Base-by-base conservation (phyloP, 345 rosid genomes). In the Bruguiera parviflora region DNA sequence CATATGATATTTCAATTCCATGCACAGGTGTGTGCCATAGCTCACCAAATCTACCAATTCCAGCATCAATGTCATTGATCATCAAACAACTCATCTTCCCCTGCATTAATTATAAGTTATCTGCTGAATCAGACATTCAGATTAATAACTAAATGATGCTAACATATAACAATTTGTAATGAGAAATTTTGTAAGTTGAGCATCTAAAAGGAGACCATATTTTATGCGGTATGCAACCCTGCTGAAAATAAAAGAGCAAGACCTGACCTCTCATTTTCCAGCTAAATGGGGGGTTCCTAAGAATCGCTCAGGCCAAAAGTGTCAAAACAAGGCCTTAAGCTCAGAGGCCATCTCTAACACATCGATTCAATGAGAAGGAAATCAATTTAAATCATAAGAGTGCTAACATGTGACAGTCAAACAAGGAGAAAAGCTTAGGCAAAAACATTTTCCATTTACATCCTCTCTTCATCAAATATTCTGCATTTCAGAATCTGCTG, bases 21-120 rank as follows among this genome's bases (percentile, higher is more conserved):
- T 63, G 20, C 20, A 61, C 25, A 71, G 49, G 18, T 43, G 53
- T 29, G 20, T 11, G 32, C n/a, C 35, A 28, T 47, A 67, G 68
- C 86, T 84, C 77, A 94, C 98, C 97, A 76, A 94, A 94, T 89
- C 97, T 86, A 67, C 98, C 97, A 73, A 89, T 89, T 68, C 98
- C 98, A 74, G 95, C 98, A 84, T 94, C 98, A 70, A 91, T 84
- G 70, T 94, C 97, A 83, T 91, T 89, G 82, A 94, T 84, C 95
- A 94, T 89, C 78, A 91, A 84, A 84, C 96, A 92, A 74, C 91
- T 91, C 95, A 94, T 87, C 79, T 89, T 94, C n/a, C 98, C 98
- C 97, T 91, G 91, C 83, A 85, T 79, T 72, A 67, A 64, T 39
- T 20, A 20, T 66, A 16, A 61, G 58, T 65, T 69, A 52, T 65